A percentile compares a stretch with the other conserved stretches of the same genome.
phyloP scores from a whole-genome alignment of 2,329 filamentous ascomycete species.

The Aspergillus proliferans region DNA sequence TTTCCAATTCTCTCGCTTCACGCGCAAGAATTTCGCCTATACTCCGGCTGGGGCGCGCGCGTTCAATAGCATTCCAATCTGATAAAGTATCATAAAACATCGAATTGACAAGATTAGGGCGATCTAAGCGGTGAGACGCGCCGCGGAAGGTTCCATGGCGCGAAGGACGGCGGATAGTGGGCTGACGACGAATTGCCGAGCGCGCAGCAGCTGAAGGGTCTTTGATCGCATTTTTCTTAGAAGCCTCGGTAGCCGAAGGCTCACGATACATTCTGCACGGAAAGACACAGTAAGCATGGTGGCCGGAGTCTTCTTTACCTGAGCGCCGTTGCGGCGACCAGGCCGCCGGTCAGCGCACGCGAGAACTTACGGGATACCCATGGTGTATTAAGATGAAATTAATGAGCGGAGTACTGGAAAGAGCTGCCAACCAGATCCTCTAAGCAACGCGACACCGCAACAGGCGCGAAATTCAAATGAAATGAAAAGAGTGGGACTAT shows the following conservation, averaged over 20 bases:
- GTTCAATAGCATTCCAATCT: constrained; percentile 4
- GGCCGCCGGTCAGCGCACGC: constrained; percentile 7
- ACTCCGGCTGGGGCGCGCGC: constrained; percentile 6
- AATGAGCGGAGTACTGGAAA: not conserved
- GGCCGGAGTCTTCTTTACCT: not conserved
- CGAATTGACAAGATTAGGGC: constrained; percentile 13
- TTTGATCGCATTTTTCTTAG: constrained; percentile 41
- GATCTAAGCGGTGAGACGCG: constrained; percentile 21
- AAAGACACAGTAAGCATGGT: constrained; percentile 13
- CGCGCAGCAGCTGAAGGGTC: constrained; percentile 50
- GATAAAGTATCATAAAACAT: not conserved
- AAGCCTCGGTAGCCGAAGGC: constrained; percentile 41
- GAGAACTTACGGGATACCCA: constrained; percentile 39
- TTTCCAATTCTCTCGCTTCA: constrained; percentile 14
- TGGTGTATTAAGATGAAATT: constrained; percentile 12
- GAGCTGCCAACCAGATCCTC: not conserved
- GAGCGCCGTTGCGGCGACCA: constrained; percentile 2
- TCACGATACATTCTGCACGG: constrained; percentile 49
- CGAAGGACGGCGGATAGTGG: constrained; percentile 28
- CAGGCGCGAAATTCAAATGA: not conserved
- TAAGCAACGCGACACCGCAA: not conserved
- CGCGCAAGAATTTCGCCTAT: constrained; percentile 26
- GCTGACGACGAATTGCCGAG: constrained; percentile 53
- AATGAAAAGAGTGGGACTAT: not conserved
- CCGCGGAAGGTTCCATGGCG: constrained; percentile 24